Evolutionary conservation across 1,284 basidiomycete genomes (phyloP), one percentile per base, ranked within the genome.

Genomic region (Ceratobasidium sp.): DNA sequence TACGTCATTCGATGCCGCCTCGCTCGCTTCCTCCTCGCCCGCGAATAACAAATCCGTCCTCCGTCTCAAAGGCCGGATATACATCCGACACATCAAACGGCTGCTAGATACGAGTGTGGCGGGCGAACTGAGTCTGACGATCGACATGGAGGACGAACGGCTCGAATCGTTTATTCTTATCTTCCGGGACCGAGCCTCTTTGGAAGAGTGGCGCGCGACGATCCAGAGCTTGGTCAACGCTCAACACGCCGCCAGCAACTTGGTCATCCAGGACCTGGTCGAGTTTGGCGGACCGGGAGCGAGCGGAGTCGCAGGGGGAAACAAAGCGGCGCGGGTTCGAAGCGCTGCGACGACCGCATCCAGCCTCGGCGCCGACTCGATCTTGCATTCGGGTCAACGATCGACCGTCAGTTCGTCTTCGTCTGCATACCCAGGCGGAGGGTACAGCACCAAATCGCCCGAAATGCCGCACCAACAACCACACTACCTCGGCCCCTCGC

Each of bases 131-230:
- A 95, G 92, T 82, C 87, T 98, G 80, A 97, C 95, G 6, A 96
- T 98, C 82, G 93, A 95, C 82, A 96, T 98, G 94, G 94, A 97
- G 84, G 96, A 98, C 83, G 96, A 97, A 83, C 89, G 90, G 50
- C 87, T 98, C 74, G 96, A 98, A 80, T 94, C 93, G 61, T 98
- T 99, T 85, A 96, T 98, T 82, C 90, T 99, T 71, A 93, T 95
- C 82, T 99, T 98, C 89, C 93, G 92, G 81, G 95, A 98, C 78
- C 90, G 92, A n/a, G 88, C 90, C n/a, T 93, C 92, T 3, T 88
- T 97, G 78, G 95, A 97, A 82, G 90, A 92, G 0, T 99, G 97
- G 97, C 92, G 90, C 82, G 88, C 87, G 56, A 93, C 92, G 78
- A 92, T 98, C 80, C 90, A 93, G 33, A 66, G 54, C 12, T 57